Evolutionary conservation across 2,329 filamentous ascomycete species (phyloP).

Genomic region (Arthrobotrys conoides): DNA sequence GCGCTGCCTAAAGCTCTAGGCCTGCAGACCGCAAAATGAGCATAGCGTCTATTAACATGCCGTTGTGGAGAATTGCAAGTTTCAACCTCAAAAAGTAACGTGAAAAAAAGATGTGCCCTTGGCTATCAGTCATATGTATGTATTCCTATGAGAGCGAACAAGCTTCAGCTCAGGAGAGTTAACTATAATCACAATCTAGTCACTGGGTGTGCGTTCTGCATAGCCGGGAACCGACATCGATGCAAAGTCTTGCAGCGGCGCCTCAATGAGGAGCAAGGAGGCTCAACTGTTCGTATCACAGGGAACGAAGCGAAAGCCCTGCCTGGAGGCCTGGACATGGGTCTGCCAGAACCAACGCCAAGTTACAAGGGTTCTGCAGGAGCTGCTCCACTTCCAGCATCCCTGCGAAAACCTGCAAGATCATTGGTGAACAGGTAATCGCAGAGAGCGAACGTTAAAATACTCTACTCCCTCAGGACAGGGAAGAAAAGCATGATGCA

Average conservation of each 20-base stretch:
- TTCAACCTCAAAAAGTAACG: slow-evolving; percentile 22
- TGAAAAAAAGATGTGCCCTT: slow-evolving; percentile 18
- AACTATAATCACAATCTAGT: slow-evolving; percentile 43
- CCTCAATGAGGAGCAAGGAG: slow-evolving; percentile 37
- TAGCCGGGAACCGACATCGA: slow-evolving; percentile 47
- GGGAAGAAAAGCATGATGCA: slow-evolving; percentile 48
- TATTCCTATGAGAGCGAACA: slow-evolving; percentile 57
- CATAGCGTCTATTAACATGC: slow-evolving; percentile 37
- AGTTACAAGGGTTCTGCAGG: slow-evolving; percentile 27
- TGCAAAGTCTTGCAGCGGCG: slow-evolving; percentile 44
- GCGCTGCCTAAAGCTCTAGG: slow-evolving; percentile 35
- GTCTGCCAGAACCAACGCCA: slow-evolving; percentile 29
- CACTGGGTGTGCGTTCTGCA: slow-evolving; percentile 46
- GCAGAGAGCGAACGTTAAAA: slow-evolving; percentile 59
- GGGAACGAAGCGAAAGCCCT: slow-evolving; percentile 45
- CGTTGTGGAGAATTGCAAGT: slow-evolving; percentile 32
- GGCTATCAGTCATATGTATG: slow-evolving; percentile 44
- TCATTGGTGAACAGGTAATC: slow-evolving; percentile 33
- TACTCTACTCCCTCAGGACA: slow-evolving; percentile 23
- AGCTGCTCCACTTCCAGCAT: slow-evolving; percentile 44
- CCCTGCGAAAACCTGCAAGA: slow-evolving; percentile 34
- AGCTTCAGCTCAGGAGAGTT: slow-evolving; percentile 47
- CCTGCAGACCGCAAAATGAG: slow-evolving; percentile 26
- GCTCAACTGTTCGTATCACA: slow-evolving; percentile 52
- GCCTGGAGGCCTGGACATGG: slow-evolving; percentile 18